A percentile compares a stretch with the other conserved stretches of the same genome.
Evolutionary conservation across 2,329 filamentous ascomycete species (phyloP).

Genomic region (Hirsutella rhossiliensis): DNA sequence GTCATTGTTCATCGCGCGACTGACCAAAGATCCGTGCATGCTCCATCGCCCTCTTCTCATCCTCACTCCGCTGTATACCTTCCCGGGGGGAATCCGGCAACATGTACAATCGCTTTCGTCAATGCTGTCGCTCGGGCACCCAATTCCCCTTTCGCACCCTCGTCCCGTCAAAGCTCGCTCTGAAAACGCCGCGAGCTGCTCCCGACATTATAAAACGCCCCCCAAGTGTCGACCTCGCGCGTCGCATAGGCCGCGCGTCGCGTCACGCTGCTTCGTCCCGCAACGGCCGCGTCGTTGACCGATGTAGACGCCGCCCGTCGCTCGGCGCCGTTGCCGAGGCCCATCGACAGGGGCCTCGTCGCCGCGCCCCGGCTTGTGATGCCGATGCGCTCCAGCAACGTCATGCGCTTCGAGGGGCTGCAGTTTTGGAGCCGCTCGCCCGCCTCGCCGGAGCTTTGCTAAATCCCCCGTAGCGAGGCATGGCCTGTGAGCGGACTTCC

Average conservation of each 20-base stretch:
- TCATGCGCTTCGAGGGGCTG: conserved; percentile 7
- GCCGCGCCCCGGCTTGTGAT: background rate
- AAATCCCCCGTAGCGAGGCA: conserved; percentile 22
- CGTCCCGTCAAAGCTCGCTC: too few species aligned
- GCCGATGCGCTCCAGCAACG: conserved; percentile 8
- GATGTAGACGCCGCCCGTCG: too few species aligned
- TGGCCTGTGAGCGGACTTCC: conserved; percentile 49
- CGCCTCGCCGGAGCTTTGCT: conserved; percentile 11
- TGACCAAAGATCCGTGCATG: background rate
- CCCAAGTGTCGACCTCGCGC: conserved; percentile 6
- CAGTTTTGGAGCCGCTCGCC: conserved; percentile 1
- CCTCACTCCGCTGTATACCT: too few species aligned
- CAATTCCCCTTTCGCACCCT: too few species aligned
- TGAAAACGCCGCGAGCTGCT: too few species aligned
- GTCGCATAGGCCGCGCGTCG: background rate
- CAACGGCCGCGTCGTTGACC: background rate
- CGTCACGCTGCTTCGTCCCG: background rate
- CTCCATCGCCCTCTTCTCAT: too few species aligned
- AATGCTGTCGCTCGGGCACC: too few species aligned
- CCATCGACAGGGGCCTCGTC: too few species aligned
- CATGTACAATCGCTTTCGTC: too few species aligned
- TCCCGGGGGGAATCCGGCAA: too few species aligned
- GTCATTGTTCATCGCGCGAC: background rate
- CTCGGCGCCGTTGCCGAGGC: background rate
- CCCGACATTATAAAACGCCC: too few species aligned